Evolutionary conservation across 805 yeast species (phyloP).

Genomic region (Suhomyces xylopsoci): DNA sequence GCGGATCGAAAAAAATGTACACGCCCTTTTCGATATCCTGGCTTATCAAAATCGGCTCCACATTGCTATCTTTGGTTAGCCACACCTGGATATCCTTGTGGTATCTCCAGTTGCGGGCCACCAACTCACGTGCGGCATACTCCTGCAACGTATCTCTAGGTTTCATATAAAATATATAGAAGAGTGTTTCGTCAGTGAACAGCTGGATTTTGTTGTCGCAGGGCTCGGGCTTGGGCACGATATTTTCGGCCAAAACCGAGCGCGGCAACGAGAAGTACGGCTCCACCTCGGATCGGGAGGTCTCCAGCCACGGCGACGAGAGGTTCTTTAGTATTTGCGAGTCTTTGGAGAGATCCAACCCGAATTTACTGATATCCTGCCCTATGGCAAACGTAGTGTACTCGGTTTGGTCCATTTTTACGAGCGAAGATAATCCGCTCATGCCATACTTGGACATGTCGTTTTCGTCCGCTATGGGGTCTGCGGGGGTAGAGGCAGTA

Average conservation of each 20-base stretch:
- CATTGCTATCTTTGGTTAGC: slow-evolving; percentile 89
- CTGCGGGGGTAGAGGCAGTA: neutral
- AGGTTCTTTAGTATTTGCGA: slow-evolving; percentile 59
- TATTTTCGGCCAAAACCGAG: slow-evolving; percentile 28
- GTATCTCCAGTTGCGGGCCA: slow-evolving; percentile 92
- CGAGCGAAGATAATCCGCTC: slow-evolving; percentile 56
- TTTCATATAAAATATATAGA: slow-evolving; percentile 88
- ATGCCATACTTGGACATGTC: slow-evolving; percentile 68
- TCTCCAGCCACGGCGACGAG: slow-evolving; percentile 94
- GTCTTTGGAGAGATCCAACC: slow-evolving; percentile 52
- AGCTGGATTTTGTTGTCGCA: slow-evolving; percentile 51
- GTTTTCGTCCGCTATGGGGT: slow-evolving; percentile 10
- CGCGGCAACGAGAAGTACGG: slow-evolving; percentile 73
- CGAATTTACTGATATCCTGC: slow-evolving; percentile 65
- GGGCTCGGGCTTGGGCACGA: slow-evolving; percentile 40
- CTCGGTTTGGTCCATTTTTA: slow-evolving; percentile 61
- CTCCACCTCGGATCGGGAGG: slow-evolving; percentile 84
- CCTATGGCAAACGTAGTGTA: slow-evolving; percentile 70
- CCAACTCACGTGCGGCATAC: slow-evolving; percentile 86
- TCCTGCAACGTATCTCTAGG: slow-evolving; percentile 94
- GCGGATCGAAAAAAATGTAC: slow-evolving; percentile 92
- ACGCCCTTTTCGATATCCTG: slow-evolving; percentile 90
- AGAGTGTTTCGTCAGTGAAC: slow-evolving; percentile 87
- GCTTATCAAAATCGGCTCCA: slow-evolving; percentile 77
- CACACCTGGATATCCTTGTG: slow-evolving; percentile 95